These are phyloP conservation scores for Arthrobotrys conoides DNA, from an alignment of 2,329 filamentous ascomycete genomes.

Conservation along the genomic window DNA sequence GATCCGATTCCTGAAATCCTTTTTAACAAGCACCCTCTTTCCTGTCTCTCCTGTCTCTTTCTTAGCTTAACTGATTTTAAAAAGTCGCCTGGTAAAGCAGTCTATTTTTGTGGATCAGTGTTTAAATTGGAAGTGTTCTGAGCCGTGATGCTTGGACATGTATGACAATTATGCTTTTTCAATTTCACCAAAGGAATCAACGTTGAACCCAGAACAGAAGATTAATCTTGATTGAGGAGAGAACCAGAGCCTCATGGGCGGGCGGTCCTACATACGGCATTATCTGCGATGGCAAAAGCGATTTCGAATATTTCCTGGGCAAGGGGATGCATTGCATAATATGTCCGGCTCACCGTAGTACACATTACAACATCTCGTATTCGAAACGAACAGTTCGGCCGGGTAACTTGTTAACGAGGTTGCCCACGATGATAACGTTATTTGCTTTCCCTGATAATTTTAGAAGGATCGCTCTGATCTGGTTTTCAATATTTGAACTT, in stretches of 20 bases:
- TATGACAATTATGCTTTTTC: constrained; percentile 8
- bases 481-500: neutral
- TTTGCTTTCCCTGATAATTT: constrained; percentile 17
- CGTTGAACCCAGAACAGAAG: too few species aligned
- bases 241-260: constrained; percentile 7
- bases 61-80: neutral
- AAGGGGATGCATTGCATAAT: neutral
- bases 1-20: constrained; percentile 1
- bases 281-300: constrained; percentile 1
- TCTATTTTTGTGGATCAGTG: neutral
- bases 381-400: constrained; percentile 10
- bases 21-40: neutral
- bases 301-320: neutral
- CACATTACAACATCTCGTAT: constrained; percentile 1
- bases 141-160: neutral
- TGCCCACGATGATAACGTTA: constrained; percentile 32
- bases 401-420: neutral
- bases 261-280: too few species aligned
- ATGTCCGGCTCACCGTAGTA: neutral
- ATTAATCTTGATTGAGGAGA: neutral
- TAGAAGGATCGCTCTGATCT: neutral
- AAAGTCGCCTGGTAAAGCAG: neutral
- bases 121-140: neutral
- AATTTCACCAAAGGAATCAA: neutral
- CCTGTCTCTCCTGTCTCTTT: neutral